Base-by-base conservation (phyloP, 23 red algal genomes). In the Agarophyton chilense region DNA sequence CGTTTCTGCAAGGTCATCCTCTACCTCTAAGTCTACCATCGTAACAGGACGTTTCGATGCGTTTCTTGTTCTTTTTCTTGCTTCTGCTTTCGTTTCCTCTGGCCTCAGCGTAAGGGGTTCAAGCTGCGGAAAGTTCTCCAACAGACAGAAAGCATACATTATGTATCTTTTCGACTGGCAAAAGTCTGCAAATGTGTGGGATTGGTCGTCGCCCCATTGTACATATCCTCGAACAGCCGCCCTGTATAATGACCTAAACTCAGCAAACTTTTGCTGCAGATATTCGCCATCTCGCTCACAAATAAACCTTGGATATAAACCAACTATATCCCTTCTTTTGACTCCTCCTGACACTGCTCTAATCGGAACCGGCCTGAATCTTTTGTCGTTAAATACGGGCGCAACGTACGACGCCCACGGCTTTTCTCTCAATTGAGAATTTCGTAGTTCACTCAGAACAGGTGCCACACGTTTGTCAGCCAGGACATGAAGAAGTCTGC, bases 71-170 rank as follows among this genome's bases (percentile, higher is more conserved):
- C n/a, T 40, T 38, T 4, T 25, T 22, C 24, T 50, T 56, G 2
- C 77, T 80, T 80, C 77, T 8, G 3, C 2, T 25, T 26, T 31
- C 40, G 31, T 38, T 32, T 55, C 54, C 19, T 52, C 54, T 3
- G 67, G 22, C 50, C 47, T 57, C 67, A 67, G 32, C 6, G 70
- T 67, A 17, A 88, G 70, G 1, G 83, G 83, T 35, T 88, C 64
- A 8, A 88, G 50, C 28, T 67, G 50, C 5, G 65, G 83, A 46
- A 73, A 75, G 11, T 53, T 51, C 67, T 88, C 67, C 49, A 88
- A 52, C 17, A 88, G 38, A 33, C 83, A 88, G 64, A 75, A 75
- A 16, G 83, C 83, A 33, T 88, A 88, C 32, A 61, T 61, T 19
- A 88, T 56, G 28, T 76, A 75, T 58, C 29, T n/a, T 76, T 77